These are phyloP conservation scores for Cladophialophora chaetospira DNA, from an alignment of 2,329 filamentous ascomycete genomes.

Conservation along the genomic window DNA sequence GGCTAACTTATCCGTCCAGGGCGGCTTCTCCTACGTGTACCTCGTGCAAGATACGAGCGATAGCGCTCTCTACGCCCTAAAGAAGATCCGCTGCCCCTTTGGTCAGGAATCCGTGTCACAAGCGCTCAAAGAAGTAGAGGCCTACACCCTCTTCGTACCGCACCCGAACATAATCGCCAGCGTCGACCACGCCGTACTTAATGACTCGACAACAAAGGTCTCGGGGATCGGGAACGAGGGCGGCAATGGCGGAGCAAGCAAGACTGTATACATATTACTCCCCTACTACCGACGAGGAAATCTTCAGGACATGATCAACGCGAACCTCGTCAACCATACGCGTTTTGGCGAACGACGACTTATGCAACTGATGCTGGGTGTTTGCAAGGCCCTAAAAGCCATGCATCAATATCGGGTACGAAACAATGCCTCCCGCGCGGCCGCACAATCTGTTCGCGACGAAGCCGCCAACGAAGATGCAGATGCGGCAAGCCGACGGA, in stretches of 20 bases:
- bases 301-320: constrained; percentile 97
- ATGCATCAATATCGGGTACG: constrained; percentile 87
- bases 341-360: constrained; percentile 83
- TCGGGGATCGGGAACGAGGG: constrained; percentile 52
- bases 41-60: constrained; percentile 84
- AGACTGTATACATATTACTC: constrained; percentile 94
- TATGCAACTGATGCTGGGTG: constrained; percentile 88
- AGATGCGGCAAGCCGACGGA: constrained; percentile 40
- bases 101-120: constrained; percentile 93
- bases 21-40: constrained; percentile 98
- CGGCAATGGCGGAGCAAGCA: constrained; percentile 65
- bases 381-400: constrained; percentile 80
- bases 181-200: constrained; percentile 78
- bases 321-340: constrained; percentile 93
- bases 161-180: constrained; percentile 84
- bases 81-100: constrained; percentile 98
- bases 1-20: too few relatives aligned
- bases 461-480: constrained; percentile 59
- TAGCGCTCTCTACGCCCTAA: constrained; percentile 86
- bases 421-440: constrained; percentile 43
- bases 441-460: constrained; percentile 57
- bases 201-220: constrained; percentile 62
- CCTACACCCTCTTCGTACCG: constrained; percentile 84
- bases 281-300: constrained; percentile 96
- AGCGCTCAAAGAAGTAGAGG: constrained; percentile 95